Conservation (phyloP, 176 grass and related monocot species). For the Cocos nucifera region DNA sequence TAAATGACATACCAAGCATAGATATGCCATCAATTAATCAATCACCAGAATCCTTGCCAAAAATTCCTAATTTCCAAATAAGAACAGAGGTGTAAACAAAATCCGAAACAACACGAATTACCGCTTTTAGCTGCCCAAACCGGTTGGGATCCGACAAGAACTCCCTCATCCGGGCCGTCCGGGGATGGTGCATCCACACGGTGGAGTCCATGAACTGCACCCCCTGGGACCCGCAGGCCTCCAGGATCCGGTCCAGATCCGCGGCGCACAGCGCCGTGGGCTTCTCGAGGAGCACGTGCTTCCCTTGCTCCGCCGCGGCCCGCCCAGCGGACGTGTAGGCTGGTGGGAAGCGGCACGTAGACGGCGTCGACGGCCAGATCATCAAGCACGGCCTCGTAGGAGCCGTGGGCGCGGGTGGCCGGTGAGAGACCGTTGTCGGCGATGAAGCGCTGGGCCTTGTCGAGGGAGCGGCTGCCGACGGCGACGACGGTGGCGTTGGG, state of each 20-base stretch:
- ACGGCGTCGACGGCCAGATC: conserved; percentile 64
- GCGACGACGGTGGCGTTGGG: conserved; percentile 31
- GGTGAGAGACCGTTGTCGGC: conserved; percentile 32
- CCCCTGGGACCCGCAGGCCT: conserved; percentile 34
- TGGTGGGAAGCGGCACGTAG: conserved; percentile 70
- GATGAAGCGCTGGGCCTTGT: conserved; percentile 61
- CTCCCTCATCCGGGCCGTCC: conserved; percentile 73
- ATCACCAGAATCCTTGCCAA: too few species aligned
- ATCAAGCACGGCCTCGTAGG: conserved; percentile 67
- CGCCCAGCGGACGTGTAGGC: conserved; percentile 56
- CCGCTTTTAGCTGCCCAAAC: conserved; percentile 17
- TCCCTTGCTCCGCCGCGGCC: conserved; percentile 42
- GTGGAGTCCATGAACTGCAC: conserved; percentile 90
- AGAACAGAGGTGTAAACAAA: too few species aligned
- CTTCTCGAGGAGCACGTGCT: conserved; percentile 89
- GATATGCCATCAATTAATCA: too few species aligned
- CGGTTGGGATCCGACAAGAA: conserved; percentile 42
- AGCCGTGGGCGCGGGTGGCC: conserved; percentile 25
- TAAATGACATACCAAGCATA: too few species aligned
- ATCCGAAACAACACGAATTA: conserved; percentile 18
- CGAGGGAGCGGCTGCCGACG: conserved; percentile 46
- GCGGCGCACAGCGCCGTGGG: conserved; percentile 62
- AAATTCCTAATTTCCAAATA: too few species aligned
- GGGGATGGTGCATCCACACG: conserved; percentile 92
- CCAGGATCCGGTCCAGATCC: conserved; percentile 59